phyloP scores from a whole-genome alignment of 805 yeast species.

The Schwanniomyces polymorphus region DNA sequence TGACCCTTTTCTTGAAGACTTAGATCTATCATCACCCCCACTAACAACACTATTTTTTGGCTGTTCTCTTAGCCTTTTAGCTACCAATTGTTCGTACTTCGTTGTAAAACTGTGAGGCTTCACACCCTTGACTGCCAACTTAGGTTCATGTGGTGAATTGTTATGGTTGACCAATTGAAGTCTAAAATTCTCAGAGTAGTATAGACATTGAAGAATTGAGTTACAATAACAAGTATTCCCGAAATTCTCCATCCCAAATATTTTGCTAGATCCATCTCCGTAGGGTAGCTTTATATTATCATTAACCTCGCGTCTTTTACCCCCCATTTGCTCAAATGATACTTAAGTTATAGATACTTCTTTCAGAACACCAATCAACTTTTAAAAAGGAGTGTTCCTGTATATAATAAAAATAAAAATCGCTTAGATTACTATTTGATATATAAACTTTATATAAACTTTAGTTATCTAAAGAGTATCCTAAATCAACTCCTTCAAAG shows the following conservation, averaged over 20 bases:
- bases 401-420: background rate
- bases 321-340: background rate
- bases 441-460: no score
- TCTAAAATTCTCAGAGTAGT: conserved; percentile 71
- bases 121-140: conserved; percentile 27
- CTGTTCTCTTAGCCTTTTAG: conserved; percentile 33
- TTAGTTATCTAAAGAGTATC: conserved; percentile 40
- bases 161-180: conserved; percentile 28
- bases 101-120: conserved; percentile 35
- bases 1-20: conserved; percentile 32
- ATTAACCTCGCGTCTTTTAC: background rate
- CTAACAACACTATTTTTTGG: conserved; percentile 8
- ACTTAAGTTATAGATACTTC: background rate
- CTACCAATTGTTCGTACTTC: conserved; percentile 40
- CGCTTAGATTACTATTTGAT: background rate
- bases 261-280: conserved; percentile 69
- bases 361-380: background rate
- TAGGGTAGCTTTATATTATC: conserved; percentile 35
- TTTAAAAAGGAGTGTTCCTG: background rate
- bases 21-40: conserved; percentile 17
- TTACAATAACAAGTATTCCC: conserved; percentile 96
- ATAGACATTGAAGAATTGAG: conserved; percentile 86
- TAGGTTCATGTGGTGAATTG: conserved; percentile 28
- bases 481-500: conserved; percentile 32
- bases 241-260: conserved; percentile 80